Evolutionary conservation across 176 grass and related monocot genomes (phyloP).

Genomic region (Bolboschoenus planiculmis): DNA sequence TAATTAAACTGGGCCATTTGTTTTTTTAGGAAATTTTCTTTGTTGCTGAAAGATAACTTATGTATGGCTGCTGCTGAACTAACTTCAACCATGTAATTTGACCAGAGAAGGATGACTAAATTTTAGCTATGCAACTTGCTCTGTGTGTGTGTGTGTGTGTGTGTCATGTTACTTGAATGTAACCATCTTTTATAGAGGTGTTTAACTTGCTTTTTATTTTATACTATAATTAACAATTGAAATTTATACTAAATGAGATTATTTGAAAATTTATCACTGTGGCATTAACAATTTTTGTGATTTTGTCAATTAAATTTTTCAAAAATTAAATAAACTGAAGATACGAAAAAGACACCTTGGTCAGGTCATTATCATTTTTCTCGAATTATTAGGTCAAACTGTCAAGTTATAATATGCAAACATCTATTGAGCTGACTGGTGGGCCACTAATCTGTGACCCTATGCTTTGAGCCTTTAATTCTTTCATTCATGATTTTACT

Average conservation of each 20-base stretch:
- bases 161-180: background rate
- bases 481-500: constrained; percentile 9
- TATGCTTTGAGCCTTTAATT: background rate
- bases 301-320: background rate
- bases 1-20: background rate
- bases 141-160: too few relatives aligned
- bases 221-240: background rate
- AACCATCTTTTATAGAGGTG: background rate
- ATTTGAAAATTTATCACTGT: too few relatives aligned
- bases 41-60: background rate
- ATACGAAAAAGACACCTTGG: too few relatives aligned
- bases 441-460: background rate
- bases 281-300: background rate
- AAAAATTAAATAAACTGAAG: background rate
- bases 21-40: background rate
- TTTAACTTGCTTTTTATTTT: background rate
- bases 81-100: background rate
- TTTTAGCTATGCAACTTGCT: background rate
- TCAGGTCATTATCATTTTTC: background rate
- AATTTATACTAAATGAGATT: background rate
- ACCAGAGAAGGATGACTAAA: background rate
- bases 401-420: background rate
- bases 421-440: background rate
- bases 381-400: background rate
- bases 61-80: background rate